A percentile compares a stretch with the other conserved stretches of the same genome.
These are phyloP conservation scores for Penicillium rolfsii DNA, from an alignment of 2,329 filamentous ascomycete species.

Conservation along the genomic window DNA sequence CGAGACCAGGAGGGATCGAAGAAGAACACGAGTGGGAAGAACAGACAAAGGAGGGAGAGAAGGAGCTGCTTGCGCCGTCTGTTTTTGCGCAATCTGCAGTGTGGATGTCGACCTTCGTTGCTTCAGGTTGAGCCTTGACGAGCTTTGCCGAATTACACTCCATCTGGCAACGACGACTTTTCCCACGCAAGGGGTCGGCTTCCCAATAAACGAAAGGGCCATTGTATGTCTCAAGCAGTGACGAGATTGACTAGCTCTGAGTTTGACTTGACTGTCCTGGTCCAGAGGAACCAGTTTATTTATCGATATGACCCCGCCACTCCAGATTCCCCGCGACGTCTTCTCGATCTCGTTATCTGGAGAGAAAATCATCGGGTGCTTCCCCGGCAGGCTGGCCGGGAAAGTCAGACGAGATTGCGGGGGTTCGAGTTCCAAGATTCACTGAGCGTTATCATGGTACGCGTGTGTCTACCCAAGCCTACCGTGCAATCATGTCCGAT, in stretches of 20 bases:
- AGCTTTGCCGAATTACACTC: not conserved
- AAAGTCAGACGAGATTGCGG: not conserved
- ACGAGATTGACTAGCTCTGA: not conserved
- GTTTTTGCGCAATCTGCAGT: slow-evolving; percentile 20
- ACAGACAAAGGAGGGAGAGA: slow-evolving; percentile 29
- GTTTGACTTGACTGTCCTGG: not conserved
- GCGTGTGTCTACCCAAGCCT: not conserved
- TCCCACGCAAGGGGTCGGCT: slow-evolving; percentile 12
- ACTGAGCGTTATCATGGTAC: not conserved
- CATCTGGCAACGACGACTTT: slow-evolving; percentile 15
- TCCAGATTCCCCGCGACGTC: slow-evolving; percentile 11
- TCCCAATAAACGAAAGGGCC: slow-evolving; percentile 20
- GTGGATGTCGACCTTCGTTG: slow-evolving; percentile 25
- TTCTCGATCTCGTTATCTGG: slow-evolving; percentile 10
- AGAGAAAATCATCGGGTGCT: slow-evolving; percentile 8
- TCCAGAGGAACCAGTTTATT: slow-evolving; percentile 13
- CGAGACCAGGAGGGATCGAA: slow-evolving; percentile 50
- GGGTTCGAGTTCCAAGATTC: not conserved
- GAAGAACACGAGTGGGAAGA: slow-evolving; percentile 42
- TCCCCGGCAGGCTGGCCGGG: slow-evolving; percentile 13
- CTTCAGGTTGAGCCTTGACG: not conserved
- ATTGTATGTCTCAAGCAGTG: slow-evolving; percentile 6
- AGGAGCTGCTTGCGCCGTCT: slow-evolving; percentile 1
- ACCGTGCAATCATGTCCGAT: not conserved
- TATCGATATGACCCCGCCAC: slow-evolving; percentile 18